phyloP scores from a whole-genome alignment of 768 basidiomycete genomes.

The Termitomyces sp. region DNA sequence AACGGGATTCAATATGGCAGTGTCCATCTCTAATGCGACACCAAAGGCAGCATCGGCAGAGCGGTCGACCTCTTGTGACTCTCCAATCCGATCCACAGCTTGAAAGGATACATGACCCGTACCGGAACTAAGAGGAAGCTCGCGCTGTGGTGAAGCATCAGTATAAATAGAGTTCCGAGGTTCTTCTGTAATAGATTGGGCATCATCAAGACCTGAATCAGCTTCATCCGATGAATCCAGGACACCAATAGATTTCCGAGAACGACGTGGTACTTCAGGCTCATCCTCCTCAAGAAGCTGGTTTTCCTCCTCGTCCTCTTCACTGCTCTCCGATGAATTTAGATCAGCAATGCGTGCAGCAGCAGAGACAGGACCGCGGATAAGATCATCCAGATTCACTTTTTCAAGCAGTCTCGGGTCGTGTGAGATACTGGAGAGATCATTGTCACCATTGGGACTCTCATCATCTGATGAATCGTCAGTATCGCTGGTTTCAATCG shows the following conservation, averaged over 20 bases:
- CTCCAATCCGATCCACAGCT: conserved; percentile 23
- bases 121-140: not conserved
- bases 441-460: not conserved
- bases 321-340: conserved; percentile 33
- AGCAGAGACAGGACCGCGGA: conserved; percentile 31
- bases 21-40: conserved; percentile 28
- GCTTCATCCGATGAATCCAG: conserved; percentile 20
- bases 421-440: conserved; percentile 19
- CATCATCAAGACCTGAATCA: conserved; percentile 33
- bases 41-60: conserved; percentile 28
- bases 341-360: conserved; percentile 26
- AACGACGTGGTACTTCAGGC: conserved; percentile 20
- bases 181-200: conserved; percentile 19
- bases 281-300: conserved; percentile 30
- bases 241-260: conserved; percentile 18
- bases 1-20: conserved; percentile 9
- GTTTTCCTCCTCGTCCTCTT: conserved; percentile 34
- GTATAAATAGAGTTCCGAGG: not conserved
- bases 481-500: not conserved
- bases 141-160: not conserved
- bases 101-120: conserved; percentile 22
- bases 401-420: conserved; percentile 23
- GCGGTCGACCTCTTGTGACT: conserved; percentile 26
- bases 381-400: conserved; percentile 29
- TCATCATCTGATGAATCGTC: conserved; percentile 5